Base-by-base conservation (phyloP, 177 flowering plant genomes). In the Vitis hybrid region DNA sequence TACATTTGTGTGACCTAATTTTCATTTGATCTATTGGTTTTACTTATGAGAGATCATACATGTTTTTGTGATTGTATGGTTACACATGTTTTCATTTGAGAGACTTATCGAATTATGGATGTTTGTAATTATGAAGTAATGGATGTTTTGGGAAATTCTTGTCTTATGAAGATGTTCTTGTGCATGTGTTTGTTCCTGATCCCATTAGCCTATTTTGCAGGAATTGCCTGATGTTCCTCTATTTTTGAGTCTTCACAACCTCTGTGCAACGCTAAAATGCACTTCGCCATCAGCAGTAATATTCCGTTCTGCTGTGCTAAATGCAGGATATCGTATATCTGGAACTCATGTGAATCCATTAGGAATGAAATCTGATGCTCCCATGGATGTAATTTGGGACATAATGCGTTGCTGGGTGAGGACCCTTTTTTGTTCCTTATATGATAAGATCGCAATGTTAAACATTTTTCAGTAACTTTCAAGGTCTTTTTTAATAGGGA, bases 331-430 rank as follows among this genome's bases (percentile, higher is more conserved):
- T 80, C 92, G 88, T 60, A 87, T 96, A 35, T 96, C 99, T 27
- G 99, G 97, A 60, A 92, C 94, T 60, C 99, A 96, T 79, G 95
- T 86, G 48, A 87, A 84, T 75, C 95, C 97, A 0, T 58, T 94
- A 72, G 99, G 97, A 48, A 71, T 94, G 73, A 94, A 96, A 79
- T 78, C 99, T 60, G 96, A 94, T 86, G 99, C 99, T 54, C 97
- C 99, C 61, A 94, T 92, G 99, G 83, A 83, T 74, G 93, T 94
- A 59, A 92, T 96, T 60, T 96, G 99, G 99, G 99, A 96, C 75
- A 96, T 94, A 62, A 94, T 96, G 99, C 98, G 99, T 51, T 96
- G 99, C 83, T 96, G 99, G 99, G 99, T 96, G 84, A 77, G 80
- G 8, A 10, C 9, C 50, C 24, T 48, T 66, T 66, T 60, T 15